These are phyloP conservation scores for Paraglomus brasilianum DNA, from an alignment of 192 early-diverging fungal genomes.

Conservation along the genomic window DNA sequence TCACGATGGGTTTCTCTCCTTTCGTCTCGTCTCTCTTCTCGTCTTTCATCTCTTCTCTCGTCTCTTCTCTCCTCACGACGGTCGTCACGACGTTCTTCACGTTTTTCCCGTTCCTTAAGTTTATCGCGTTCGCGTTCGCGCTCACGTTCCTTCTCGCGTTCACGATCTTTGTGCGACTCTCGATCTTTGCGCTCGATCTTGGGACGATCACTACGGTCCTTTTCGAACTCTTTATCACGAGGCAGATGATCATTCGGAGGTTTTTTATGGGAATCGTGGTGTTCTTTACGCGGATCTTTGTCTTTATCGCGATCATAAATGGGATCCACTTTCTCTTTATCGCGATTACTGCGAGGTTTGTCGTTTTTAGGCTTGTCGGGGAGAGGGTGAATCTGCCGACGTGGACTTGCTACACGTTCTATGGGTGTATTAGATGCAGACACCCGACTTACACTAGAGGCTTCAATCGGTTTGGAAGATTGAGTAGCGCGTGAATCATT, in stretches of 20 bases:
- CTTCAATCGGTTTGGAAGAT: neutral
- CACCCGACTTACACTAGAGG: neutral
- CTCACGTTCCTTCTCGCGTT: neutral
- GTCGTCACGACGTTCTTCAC: neutral
- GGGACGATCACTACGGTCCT: neutral
- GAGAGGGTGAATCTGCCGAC: neutral
- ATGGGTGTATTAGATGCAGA: neutral
- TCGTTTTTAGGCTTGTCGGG: conserved; percentile 5
- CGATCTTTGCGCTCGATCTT: neutral
- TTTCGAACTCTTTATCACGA: neutral
- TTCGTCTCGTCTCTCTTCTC: neutral
- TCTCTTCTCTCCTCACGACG: neutral
- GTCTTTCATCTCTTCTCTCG: neutral
- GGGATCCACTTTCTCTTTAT: too few relatives aligned
- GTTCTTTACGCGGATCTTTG: too few relatives aligned
- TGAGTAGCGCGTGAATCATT: neutral
- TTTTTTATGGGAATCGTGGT: neutral
- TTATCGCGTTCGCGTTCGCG: conserved; percentile 1
- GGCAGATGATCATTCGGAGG: neutral
- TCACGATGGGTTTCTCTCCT: neutral
- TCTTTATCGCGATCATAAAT: too few relatives aligned
- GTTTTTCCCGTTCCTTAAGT: neutral
- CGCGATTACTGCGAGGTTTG: neutral
- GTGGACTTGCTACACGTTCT: neutral
- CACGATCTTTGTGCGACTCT: too few relatives aligned